These are phyloP conservation scores for Bremia lactucae DNA, from an alignment of 352 stramenopile species.

Conservation along the genomic window DNA sequence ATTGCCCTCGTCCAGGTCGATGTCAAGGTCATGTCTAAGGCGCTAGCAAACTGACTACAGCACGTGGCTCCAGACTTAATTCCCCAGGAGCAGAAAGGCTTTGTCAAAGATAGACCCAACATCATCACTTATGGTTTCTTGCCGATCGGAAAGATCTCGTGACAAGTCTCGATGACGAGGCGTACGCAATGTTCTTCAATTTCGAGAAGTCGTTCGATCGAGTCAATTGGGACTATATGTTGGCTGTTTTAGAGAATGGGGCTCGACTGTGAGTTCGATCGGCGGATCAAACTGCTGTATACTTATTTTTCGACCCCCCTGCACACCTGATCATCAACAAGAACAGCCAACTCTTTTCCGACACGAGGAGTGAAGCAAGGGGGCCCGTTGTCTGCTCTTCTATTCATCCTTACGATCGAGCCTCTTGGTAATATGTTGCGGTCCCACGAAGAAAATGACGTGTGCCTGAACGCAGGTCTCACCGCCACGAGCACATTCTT, in stretches of 20 bases:
- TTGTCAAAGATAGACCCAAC: neutral
- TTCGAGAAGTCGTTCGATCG: neutral
- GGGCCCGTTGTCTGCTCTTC: neutral
- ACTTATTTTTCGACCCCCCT: neutral
- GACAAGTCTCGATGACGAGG: neutral
- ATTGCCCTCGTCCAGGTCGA: neutral
- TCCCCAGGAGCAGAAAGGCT: neutral
- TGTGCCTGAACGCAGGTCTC: neutral
- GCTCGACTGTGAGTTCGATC: neutral
- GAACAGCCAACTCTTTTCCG: neutral
- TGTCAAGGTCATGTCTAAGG: neutral
- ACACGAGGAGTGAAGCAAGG: neutral
- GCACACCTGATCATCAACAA: neutral
- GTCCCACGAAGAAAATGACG: neutral
- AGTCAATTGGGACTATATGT: neutral
- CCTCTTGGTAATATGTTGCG: neutral
- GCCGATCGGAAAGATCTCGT: neutral
- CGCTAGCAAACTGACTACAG: neutral
- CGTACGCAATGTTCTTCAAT: no score
- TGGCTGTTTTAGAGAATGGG: neutral
- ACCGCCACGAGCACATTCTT: neutral
- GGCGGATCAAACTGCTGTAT: neutral
- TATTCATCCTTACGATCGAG: neutral
- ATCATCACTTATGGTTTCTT: neutral
- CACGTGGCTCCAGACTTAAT: neutral